phyloP scores from a whole-genome alignment of 139 green algal genomes.

The Coccomyxa sp. region DNA sequence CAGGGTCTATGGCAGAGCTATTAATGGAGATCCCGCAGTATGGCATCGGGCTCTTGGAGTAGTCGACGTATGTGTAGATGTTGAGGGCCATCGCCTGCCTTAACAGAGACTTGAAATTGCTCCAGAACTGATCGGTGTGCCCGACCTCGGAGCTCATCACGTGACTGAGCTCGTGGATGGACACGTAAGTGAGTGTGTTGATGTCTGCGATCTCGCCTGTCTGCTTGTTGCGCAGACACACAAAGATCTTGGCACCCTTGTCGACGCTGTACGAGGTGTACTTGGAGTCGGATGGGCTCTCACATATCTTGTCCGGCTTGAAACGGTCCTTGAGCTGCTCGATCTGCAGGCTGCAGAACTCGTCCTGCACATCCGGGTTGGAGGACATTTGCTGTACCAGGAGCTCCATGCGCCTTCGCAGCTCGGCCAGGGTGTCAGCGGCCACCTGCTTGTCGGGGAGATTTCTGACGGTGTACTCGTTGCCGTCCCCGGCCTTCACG shows the following conservation, averaged over 20 bases:
- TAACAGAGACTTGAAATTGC: not conserved
- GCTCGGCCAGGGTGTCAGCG: not conserved
- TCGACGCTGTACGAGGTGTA: not conserved
- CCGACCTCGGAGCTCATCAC: not conserved
- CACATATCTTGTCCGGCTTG: not conserved
- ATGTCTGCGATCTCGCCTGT: not conserved
- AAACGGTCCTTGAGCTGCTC: not conserved
- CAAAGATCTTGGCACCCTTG: not conserved
- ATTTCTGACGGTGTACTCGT: not conserved
- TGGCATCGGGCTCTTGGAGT: not conserved
- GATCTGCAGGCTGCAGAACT: not conserved
- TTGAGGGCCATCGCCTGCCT: not conserved
- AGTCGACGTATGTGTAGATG: slow-evolving; percentile 1
- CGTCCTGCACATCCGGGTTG: not conserved
- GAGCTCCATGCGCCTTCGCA: not conserved
- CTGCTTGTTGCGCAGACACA: not conserved
- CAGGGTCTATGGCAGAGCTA: not conserved
- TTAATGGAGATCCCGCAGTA: not conserved
- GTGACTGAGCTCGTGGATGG: not conserved
- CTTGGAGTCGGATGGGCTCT: not conserved
- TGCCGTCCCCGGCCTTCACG: not conserved
- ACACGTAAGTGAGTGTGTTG: slow-evolving; percentile 1
- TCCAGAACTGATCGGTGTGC: not conserved
- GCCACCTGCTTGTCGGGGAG: not conserved
- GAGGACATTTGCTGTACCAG: not conserved